These are phyloP conservation scores for Cytospora piceicola DNA, from an alignment of 2,329 filamentous ascomycete species.

Conservation along the genomic window DNA sequence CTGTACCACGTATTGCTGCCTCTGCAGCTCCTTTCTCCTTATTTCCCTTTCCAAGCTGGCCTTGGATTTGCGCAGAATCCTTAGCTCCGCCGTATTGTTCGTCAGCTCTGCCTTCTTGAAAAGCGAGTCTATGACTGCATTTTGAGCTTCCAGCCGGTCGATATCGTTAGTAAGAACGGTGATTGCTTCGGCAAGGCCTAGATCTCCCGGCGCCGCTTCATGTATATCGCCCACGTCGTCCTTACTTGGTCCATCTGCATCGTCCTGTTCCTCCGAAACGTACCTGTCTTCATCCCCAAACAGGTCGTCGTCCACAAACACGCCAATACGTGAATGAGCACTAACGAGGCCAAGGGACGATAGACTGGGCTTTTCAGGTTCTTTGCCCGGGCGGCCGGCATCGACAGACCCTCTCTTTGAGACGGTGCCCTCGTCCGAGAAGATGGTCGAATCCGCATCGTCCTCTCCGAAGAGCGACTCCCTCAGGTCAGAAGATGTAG, in stretches of 20 bases:
- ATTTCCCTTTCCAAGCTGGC: slow-evolving; percentile 92
- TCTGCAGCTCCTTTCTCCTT: slow-evolving; percentile 89
- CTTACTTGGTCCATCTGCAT: slow-evolving; percentile 60
- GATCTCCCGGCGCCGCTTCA: slow-evolving; percentile 90
- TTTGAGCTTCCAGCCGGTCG: slow-evolving; percentile 83
- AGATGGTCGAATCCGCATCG: slow-evolving; percentile 54
- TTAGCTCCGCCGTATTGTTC: slow-evolving; percentile 91
- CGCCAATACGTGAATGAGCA: slow-evolving; percentile 82
- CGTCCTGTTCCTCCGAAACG: slow-evolving; percentile 82
- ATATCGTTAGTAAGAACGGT: slow-evolving; percentile 87
- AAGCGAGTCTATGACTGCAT: slow-evolving; percentile 87
- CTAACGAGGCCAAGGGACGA: slow-evolving; percentile 90
- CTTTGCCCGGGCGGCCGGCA: slow-evolving; percentile 42
- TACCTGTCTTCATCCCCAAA: slow-evolving; percentile 89
- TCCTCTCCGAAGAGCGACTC: slow-evolving; percentile 69
- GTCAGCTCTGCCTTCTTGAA: slow-evolving; percentile 94
- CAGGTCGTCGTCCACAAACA: slow-evolving; percentile 91
- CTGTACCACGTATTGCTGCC: slow-evolving; percentile 95
- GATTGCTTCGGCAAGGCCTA: slow-evolving; percentile 92
- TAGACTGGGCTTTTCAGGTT: slow-evolving; percentile 77
- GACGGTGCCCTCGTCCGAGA: slow-evolving; percentile 58
- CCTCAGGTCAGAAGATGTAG: slow-evolving; percentile 66
- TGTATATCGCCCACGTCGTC: slow-evolving; percentile 81
- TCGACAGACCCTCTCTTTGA: slow-evolving; percentile 55
- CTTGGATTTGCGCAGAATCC: slow-evolving; percentile 92